Base-by-base conservation (phyloP, 257 asterid genomes). In the Capsicum pubescens region DNA sequence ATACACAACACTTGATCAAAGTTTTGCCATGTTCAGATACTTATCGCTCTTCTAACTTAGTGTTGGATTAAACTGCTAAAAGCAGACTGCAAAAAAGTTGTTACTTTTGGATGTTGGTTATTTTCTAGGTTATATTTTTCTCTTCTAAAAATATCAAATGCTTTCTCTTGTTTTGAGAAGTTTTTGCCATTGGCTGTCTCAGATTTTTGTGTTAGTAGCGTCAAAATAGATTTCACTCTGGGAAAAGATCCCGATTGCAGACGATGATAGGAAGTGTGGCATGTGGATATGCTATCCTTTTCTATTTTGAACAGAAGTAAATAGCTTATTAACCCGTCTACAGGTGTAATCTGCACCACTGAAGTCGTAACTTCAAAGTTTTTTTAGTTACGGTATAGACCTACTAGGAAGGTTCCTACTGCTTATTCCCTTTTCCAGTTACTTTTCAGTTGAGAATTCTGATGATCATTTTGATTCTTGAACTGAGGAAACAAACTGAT, bases 201-300 rank as follows among this genome's bases (percentile, higher is more conserved):
- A 67, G 74, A 35, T 67, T 26, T 67, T 67, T 5, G 50, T 14
- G 50, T 35, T 35, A 61, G 19, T 14, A 8, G 2, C 6, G 9
- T 67, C 1, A 67, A 13, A 67, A 6, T 35, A 35, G 50, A 67
- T 35, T 13, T 32, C n/a, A 67, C 2, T 3, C 74, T 35, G 8
- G 74, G 74, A 32, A 16, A 35, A 14, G 48, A 67, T 12, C n/a
- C 74, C 19, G 7, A 67, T 26, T 67, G 74, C 19, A 35, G 50
- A n/a, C 17, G 35, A 67, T 35, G 74, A 67, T 13, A 13, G 19
- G 74, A 36, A 13, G 48, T 67, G 48, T 35, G n/a, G 50, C 74
- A 67, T 67, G 74, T 67, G 19, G 72, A 67, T 67, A 35, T 12
- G n/a, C 50, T 67, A 32, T 67, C 71, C 50, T 67, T 67, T 35